Evolutionary conservation across 106 monocot species (phyloP), one percentile per base, ranked within the genome.

Genomic region (Chionographis japonica): DNA sequence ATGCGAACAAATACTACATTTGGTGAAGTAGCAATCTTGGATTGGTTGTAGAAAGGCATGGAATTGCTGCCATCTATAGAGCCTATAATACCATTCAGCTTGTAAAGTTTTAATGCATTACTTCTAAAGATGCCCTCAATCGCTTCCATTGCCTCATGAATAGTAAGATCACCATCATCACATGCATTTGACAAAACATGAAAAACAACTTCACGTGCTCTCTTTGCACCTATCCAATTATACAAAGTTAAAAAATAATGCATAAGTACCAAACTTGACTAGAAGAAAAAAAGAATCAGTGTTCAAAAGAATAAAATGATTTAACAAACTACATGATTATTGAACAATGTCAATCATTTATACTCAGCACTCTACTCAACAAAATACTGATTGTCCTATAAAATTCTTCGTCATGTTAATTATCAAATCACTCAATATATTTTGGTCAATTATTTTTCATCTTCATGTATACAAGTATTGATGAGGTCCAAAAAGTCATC

Each of bases 141-240:
- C 19, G 98, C 81, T 81, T 83, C 79, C n/a, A 98, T 40, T 56
- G 93, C 98, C 61, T 93, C 93, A 27, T 74, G 54, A 76, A 93
- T 61, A 17, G 93, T 87, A 62, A 98, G 83, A 63, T 98, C 98
- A 55, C 98, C 98, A 79, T 90, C 82, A 68, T 79, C 77, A 78
- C 92, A 98, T 63, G 90, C 85, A 83, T 61, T 74, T 18, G 81
- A 79, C 13, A 98, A 56, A 42, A 98, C 87, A 77, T 41, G 64
- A 18, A 79, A 90, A 68, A 98, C 74, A 52, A 90, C 85, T 68
- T 90, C 85, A 14, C 98, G 87, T 72, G 98, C 86, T 69, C 79
- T 80, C 72, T 81, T 98, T 77, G 87, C 60, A 65, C 93, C 98
- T 98, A 72, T 37, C 75, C 4, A 61, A n/a, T 58, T 17, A 40